phyloP scores from a whole-genome alignment of 179 eudicot species.

The Beta corolliflora region DNA sequence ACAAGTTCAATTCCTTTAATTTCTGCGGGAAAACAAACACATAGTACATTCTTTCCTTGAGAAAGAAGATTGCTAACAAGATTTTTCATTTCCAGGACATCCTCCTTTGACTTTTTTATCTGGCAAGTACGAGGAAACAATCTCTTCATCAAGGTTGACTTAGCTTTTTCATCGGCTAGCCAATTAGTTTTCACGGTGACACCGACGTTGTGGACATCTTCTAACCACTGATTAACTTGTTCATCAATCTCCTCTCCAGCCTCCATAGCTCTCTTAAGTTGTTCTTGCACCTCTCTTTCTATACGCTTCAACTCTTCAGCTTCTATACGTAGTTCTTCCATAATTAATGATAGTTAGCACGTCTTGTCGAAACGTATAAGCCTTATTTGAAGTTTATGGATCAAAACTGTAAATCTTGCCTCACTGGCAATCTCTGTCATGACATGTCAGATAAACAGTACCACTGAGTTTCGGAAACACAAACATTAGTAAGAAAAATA shows the following conservation, averaged over 20 bases:
- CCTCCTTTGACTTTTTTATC: not conserved
- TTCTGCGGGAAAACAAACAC: not conserved
- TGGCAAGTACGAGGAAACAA: not conserved
- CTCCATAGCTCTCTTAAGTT: not conserved
- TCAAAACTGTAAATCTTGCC: too few species aligned
- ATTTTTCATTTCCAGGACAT: not conserved
- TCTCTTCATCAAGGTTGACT: not conserved
- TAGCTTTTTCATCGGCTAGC: not conserved
- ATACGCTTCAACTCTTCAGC: not conserved
- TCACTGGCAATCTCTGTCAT: not conserved
- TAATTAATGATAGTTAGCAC: not conserved
- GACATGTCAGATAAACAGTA: not conserved
- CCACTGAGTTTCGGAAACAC: not conserved
- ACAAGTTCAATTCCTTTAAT: conserved; percentile 4
- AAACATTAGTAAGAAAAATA: too few species aligned
- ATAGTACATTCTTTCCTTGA: not conserved
- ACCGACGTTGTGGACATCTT: not conserved
- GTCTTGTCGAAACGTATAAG: not conserved
- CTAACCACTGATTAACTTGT: not conserved
- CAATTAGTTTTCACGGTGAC: not conserved
- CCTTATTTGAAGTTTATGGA: not conserved
- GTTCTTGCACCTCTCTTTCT: conserved; percentile 6
- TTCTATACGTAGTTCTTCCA: conserved; percentile 1
- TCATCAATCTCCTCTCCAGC: conserved; percentile 4
- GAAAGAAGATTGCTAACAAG: not conserved